Evolutionary conservation across 2,329 filamentous ascomycete species (phyloP), one percentile per base, ranked within the genome.

Genomic region (Fonsecaea erecta): DNA sequence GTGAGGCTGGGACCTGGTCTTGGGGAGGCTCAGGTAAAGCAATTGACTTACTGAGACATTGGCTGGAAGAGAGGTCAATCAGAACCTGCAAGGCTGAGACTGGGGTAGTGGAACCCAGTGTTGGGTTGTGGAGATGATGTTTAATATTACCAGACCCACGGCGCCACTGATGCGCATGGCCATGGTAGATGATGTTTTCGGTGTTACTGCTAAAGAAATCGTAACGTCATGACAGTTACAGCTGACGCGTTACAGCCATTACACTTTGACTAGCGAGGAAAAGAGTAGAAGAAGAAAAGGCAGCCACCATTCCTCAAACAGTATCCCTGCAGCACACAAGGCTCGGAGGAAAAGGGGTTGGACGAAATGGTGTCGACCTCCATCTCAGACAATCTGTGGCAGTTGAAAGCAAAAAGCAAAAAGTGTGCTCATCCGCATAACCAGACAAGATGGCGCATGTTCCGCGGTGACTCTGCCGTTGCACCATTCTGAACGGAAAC

Each of bases 261-360:
- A 24, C 43, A 24, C 18, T 48, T 4, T 48, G 43, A 48, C 21
- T 48, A 48, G 43, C 11, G 18, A 26, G 18, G 1, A 48, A 24
- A 48, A 48, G 3, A 30, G 43, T 3, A 48, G 43, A 12, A 40
- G 5, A 32, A 46, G 8, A 46, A 57, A 59, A 63, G 54, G 53
- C 61, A 63, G 43, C 54, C 32, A 63, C 61, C 55, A 59, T 59
- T 11, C 61, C 61, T 32, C 24, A 59, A 59, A 53, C 32, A 63
- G 55, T 21, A 63, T 35, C 8, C 52, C 18, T 9, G 18, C 14
- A 53, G 18, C 4, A 9, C 26, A 35, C 52, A 30, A 53, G 52
- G 52, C 52, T 53, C 52, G 21, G 16, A 11, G 14, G 28, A 53
- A 53, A 53, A 53, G 32, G 52, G 52, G 52, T 12, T 12, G 12